A percentile compares a stretch with the other conserved stretches of the same genome.
These are phyloP conservation scores for Pontederia paniculata DNA, from an alignment of 176 grass and related monocot species.

Conservation along the genomic window DNA sequence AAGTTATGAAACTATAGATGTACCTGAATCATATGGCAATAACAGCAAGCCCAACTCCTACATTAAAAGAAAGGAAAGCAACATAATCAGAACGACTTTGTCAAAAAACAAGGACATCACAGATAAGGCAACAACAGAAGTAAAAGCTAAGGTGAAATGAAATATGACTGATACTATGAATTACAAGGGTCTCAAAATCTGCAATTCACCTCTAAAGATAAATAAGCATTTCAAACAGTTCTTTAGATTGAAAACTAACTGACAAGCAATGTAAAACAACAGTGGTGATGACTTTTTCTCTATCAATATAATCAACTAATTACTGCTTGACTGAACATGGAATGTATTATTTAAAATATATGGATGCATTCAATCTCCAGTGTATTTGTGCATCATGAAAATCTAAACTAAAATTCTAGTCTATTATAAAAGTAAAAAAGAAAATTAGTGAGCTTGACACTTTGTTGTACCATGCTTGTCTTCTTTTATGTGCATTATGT, in stretches of 20 bases:
- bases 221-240: too few species aligned
- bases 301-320: background rate
- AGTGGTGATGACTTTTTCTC: background rate
- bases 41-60: background rate
- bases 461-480: too few species aligned
- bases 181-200: too few species aligned
- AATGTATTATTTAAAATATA: background rate
- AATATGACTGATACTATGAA: background rate
- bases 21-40: conserved; percentile 9
- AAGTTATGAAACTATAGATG: background rate
- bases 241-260: too few species aligned
- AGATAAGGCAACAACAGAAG: background rate
- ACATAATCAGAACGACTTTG: background rate
- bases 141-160: background rate
- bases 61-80: background rate
- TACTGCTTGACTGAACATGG: background rate
- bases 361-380: background rate
- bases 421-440: too few species aligned
- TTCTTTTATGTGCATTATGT: too few species aligned
- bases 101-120: background rate
- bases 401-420: too few species aligned
- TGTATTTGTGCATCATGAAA: too few species aligned
- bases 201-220: too few species aligned
- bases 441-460: too few species aligned
- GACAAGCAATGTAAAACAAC: too few species aligned